These are phyloP conservation scores for Claviceps sp. DNA, from an alignment of 2,329 filamentous ascomycete genomes.

Conservation along the genomic window DNA sequence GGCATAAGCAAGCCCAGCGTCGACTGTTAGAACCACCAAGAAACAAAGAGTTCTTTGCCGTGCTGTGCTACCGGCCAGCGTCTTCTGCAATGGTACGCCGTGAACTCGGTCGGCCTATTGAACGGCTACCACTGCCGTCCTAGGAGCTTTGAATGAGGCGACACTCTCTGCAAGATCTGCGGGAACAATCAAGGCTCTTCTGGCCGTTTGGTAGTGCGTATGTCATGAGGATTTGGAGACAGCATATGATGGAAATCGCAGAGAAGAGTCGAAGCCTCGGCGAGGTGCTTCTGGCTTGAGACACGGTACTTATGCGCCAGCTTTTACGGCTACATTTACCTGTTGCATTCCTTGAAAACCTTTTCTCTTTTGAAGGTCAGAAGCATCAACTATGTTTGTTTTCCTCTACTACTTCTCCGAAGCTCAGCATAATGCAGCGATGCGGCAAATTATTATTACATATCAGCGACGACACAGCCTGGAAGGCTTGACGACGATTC, in stretches of 20 bases:
- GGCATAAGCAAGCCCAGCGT: conserved; percentile 5
- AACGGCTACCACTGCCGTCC: conserved; percentile 10
- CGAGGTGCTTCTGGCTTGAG: conserved; percentile 1
- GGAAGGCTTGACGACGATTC: too few species aligned
- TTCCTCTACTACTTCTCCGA: too few species aligned
- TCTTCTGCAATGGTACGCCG: conserved; percentile 10
- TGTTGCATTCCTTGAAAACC: too few species aligned
- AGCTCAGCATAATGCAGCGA: too few species aligned
- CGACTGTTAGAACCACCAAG: conserved; percentile 1
- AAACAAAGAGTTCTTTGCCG: conserved; percentile 7
- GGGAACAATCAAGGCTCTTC: conserved; percentile 7
- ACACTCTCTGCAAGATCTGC: conserved; percentile 8
- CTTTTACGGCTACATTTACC: neutral
- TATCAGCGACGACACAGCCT: too few species aligned
- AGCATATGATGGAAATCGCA: neutral
- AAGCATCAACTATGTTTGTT: too few species aligned
- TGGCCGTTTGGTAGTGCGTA: conserved; percentile 8
- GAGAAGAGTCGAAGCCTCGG: neutral
- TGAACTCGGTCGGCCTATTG: conserved; percentile 2
- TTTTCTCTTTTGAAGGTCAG: neutral
- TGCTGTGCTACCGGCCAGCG: conserved; percentile 5
- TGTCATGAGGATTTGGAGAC: conserved; percentile 5
- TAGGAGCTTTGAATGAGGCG: conserved; percentile 6
- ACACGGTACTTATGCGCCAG: neutral
- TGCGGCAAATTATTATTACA: too few species aligned